Conservation (phyloP, 129 eudicot genomes). For the Gnaphalium uliginosum region DNA sequence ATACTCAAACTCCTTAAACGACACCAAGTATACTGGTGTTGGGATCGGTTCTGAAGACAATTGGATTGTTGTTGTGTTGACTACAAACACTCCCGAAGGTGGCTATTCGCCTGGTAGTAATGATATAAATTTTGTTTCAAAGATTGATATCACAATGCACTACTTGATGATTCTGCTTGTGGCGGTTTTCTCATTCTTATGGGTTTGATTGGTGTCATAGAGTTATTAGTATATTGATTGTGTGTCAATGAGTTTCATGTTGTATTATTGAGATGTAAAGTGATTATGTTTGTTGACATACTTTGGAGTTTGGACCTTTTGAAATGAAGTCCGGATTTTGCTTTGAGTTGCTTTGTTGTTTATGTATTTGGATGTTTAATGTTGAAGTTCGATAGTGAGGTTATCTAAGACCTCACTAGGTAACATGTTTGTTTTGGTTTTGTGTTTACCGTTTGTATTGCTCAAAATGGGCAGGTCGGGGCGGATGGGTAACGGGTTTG, state of each 20-base stretch:
- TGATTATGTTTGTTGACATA: conserved; percentile 20
- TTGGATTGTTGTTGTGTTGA: conserved; percentile 83
- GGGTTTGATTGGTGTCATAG: conserved; percentile 21
- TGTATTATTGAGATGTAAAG: conserved; percentile 21
- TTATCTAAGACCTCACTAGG: background rate
- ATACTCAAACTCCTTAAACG: conserved; percentile 61
- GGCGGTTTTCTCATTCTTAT: conserved; percentile 38
- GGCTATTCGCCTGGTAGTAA: conserved; percentile 45
- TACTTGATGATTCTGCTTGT: conserved; percentile 28
- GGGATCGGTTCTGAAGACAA: conserved; percentile 73
- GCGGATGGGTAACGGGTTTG: too few relatives aligned
- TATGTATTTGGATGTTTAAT: background rate
- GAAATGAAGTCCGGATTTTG: conserved; percentile 26
- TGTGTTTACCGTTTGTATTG: background rate
- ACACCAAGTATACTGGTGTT: conserved; percentile 60
- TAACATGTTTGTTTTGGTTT: background rate
- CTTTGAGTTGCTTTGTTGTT: conserved; percentile 10
- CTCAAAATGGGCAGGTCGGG: too few relatives aligned
- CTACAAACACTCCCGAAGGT: conserved; percentile 67
- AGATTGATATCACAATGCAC: conserved; percentile 21
- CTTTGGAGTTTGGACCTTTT: conserved; percentile 24
- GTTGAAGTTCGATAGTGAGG: background rate
- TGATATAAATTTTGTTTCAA: conserved; percentile 32
- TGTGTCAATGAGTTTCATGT: background rate
- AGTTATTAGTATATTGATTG: conserved; percentile 6